Percentiles rank a stretch among this genome's conserved stretches.
phyloP scores from a whole-genome alignment of 2,329 filamentous ascomycete genomes.

The Alternaria panax region DNA sequence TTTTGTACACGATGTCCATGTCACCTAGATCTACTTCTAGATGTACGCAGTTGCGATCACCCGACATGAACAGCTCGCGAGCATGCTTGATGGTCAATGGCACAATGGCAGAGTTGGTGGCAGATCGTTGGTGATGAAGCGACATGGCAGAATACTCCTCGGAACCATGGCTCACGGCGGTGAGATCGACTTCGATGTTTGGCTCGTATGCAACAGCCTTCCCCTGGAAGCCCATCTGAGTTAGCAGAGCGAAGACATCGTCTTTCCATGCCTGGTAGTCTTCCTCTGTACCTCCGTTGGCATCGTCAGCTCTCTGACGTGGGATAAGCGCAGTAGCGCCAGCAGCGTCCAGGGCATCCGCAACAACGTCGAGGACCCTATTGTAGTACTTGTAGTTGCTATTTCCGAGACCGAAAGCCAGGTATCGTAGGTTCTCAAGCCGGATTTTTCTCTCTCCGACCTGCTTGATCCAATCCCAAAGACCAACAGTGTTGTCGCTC shows the following conservation, averaged over 20 bases:
- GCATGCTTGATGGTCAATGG: slow-evolving; percentile 41
- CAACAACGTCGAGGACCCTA: slow-evolving; percentile 50
- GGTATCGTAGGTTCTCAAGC: slow-evolving; percentile 46
- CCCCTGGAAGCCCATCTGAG: slow-evolving; percentile 43
- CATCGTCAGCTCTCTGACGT: slow-evolving; percentile 52
- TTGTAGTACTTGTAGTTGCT: slow-evolving; percentile 59
- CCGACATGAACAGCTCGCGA: slow-evolving; percentile 47
- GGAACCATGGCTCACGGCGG: slow-evolving; percentile 12
- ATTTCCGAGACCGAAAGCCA: slow-evolving; percentile 57
- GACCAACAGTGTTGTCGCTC: slow-evolving; percentile 47
- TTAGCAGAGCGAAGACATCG: slow-evolving; percentile 43
- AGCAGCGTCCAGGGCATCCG: slow-evolving; percentile 39
- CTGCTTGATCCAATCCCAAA: slow-evolving; percentile 48
- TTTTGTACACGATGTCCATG: slow-evolving; percentile 52
- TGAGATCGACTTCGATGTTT: slow-evolving; percentile 35
- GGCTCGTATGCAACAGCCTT: slow-evolving; percentile 46
- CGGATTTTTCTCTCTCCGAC: slow-evolving; percentile 25
- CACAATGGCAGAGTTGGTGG: slow-evolving; percentile 42
- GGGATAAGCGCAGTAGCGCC: slow-evolving; percentile 45
- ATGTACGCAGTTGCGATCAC: slow-evolving; percentile 52
- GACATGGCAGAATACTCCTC: slow-evolving; percentile 30
- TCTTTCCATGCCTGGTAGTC: slow-evolving; percentile 55
- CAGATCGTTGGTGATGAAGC: slow-evolving; percentile 39
- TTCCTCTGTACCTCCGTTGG: slow-evolving; percentile 53
- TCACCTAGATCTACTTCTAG: slow-evolving; percentile 51